These are phyloP conservation scores for Blastosporella zonata DNA, from an alignment of 1,284 basidiomycete species.

Conservation along the genomic window DNA sequence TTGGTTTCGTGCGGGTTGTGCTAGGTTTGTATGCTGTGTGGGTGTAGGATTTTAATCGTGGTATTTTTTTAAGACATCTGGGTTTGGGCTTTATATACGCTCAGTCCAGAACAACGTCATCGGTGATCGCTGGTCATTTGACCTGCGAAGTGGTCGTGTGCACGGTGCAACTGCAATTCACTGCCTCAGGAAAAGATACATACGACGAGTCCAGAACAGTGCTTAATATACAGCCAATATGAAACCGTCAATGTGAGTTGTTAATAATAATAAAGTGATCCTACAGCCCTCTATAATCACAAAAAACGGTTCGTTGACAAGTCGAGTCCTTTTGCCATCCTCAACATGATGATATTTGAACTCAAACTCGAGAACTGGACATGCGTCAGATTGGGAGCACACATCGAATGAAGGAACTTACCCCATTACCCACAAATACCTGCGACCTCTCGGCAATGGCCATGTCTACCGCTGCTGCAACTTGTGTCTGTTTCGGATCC, in stretches of 20 bases:
- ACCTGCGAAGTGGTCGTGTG: too few species aligned
- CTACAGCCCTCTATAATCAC: conserved; percentile 25
- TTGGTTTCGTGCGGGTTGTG: background rate
- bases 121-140: conserved; percentile 7
- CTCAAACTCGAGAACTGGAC: conserved; percentile 56
- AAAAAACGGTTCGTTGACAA: conserved; percentile 40
- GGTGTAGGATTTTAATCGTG: conserved; percentile 1
- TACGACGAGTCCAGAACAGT: background rate
- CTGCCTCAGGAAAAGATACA: too few species aligned
- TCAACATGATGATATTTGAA: conserved; percentile 54
- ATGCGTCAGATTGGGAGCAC: background rate
- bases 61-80: conserved; percentile 9
- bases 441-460: conserved; percentile 65
- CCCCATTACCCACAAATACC: conserved; percentile 77
- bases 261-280: conserved; percentile 1
- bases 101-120: conserved; percentile 15
- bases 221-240: background rate
- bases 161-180: too few species aligned
- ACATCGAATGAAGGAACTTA: conserved; percentile 36
- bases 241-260: background rate
- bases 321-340: conserved; percentile 44
- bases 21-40: background rate
- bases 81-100: conserved; percentile 10
- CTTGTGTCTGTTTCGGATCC: conserved; percentile 46
- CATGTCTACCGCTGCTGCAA: conserved; percentile 68